Base-by-base conservation (phyloP, 2,329 filamentous ascomycete genomes). In the Nemania diffusa region DNA sequence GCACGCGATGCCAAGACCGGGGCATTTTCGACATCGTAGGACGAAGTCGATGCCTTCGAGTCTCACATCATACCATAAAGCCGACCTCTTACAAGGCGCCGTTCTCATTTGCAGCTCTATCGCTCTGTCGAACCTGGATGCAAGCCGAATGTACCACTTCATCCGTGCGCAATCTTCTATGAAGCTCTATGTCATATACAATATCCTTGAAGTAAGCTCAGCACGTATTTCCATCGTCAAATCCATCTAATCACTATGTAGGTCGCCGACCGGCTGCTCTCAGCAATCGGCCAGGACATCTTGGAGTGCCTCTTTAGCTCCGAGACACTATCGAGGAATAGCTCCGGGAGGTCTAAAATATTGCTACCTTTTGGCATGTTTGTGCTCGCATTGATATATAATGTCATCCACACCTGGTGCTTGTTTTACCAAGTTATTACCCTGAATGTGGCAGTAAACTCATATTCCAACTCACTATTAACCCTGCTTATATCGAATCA, bases 111-210 rank as follows among this genome's bases (percentile, higher is more conserved):
- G 88, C 74, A 97, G 93, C 76, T 97, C 93, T 73, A 83, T 91
- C 58, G 89, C 95, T 15, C 84, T 99, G 57, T 95, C 97, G 90
- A 90, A 88, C 26, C 91, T 99, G 52, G 97, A 99, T 78, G 96
- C 96, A 5, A 97, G 94, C 77, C 89, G 94, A 58, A 97, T 98
- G 93, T 99, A 99, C 76, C 96, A 99, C 79, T 94, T 94, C 74
- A 97, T 99, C 73, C 91, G 95, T 53, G 96, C 94, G 0, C 96
- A 99, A 79, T 95, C 94, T 1, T 94, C 95, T 7, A 97, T 99
- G 81, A 99, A 99, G 78, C 87, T 99, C 11, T 99, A 99, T 78
- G 96, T 99, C 66, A 98, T 99, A 62, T 99, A 97, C 84, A 99
- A 99, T 76, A 92, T 97, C 37, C 88, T 99, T 5, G 96, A 99